Percentiles rank a stretch among this genome's conserved stretches.
Conservation (phyloP, 805 yeast species). For the Zygotorulaspora danielsina region DNA sequence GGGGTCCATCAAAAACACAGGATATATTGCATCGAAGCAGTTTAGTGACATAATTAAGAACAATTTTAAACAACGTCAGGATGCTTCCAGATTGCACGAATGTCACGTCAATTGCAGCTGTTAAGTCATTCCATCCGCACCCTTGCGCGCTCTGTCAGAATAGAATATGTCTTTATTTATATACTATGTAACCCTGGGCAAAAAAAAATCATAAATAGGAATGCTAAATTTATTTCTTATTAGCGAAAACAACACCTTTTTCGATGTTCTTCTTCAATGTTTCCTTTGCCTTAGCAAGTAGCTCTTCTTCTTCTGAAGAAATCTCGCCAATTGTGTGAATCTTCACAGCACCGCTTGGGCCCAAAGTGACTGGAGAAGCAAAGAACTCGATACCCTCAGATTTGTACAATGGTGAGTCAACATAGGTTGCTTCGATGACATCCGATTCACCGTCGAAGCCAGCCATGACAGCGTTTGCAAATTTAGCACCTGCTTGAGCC, state of each 20-base stretch:
- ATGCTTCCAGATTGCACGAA: no score
- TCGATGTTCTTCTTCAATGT: slow-evolving; percentile 85
- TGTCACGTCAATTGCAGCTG: no score
- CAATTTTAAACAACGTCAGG: no score
- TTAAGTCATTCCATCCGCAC: no score
- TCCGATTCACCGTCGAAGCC: slow-evolving; percentile 63
- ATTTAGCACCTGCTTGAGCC: slow-evolving; percentile 88
- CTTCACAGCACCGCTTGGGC: slow-evolving; percentile 81
- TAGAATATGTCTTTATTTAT: no score
- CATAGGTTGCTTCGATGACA: slow-evolving; percentile 63
- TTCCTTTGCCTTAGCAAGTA: slow-evolving; percentile 78
- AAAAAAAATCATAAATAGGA: no score
- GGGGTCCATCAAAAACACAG: no score
- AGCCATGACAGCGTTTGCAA: slow-evolving; percentile 59
- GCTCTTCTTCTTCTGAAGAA: slow-evolving; percentile 74
- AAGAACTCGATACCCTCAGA: slow-evolving; percentile 93
- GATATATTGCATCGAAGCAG: no score
- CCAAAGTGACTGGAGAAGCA: slow-evolving; percentile 91
- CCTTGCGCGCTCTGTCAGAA: no score
- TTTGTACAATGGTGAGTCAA: slow-evolving; percentile 78
- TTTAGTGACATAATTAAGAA: no score
- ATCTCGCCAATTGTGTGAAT: slow-evolving; percentile 74
- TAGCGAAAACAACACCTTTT: slow-evolving; percentile 87
- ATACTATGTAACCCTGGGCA: no score
- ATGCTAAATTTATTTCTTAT: slow-evolving; percentile 14